Evolutionary conservation across 2,329 filamentous ascomycete genomes (phyloP), one percentile per base, ranked within the genome.

Genomic region (Fusarium sp.): DNA sequence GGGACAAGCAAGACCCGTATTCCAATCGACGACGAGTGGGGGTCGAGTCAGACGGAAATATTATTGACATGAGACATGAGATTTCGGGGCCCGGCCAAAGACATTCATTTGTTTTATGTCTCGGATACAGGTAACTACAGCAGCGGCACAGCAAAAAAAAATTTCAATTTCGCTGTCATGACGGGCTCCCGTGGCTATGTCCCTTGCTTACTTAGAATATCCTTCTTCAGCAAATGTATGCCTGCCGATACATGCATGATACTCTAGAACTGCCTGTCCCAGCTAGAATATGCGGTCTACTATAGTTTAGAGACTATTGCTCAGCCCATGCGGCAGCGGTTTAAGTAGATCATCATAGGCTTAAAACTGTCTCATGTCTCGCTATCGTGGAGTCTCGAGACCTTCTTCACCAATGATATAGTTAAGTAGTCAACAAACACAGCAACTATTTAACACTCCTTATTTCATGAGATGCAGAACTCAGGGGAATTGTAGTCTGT

Each of bases 131-230:
- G 4, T 31, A 18, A 3, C 30, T 30, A 30, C 30, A 20, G 30
- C 8, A 51, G 13, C 16, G 37, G 23, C 30, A 45, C 12, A 52
- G 41, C 20, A 51, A 45, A 49, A 57, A 38, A 12, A 58, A 51
- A 15, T 16, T n/a, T n/a, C n/a, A n/a, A n/a, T n/a, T n/a, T 8
- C 18, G 42, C 54, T 65, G 54, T 47, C 55, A 52, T 54, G 51
- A 36, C 47, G 54, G 54, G 52, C 51, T 69, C 61, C 51, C 60
- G 57, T 37, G 18, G 16, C 2, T 53, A 40, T 30, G 36, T 18
- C 28, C 47, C 23, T 38, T 51, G 23, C 9, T 12, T 38, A 26
- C 9, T 5, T 16, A 20, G 23, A 16, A 34, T 12, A 47, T 50
- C 55, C 37, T 44, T 41, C 26, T 53, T 56, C 9, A 38, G 15